Percentiles rank a stretch among this genome's conserved stretches.
These are phyloP conservation scores for Aspergillus sp. DNA, from an alignment of 2,329 filamentous ascomycete genomes.

Conservation along the genomic window DNA sequence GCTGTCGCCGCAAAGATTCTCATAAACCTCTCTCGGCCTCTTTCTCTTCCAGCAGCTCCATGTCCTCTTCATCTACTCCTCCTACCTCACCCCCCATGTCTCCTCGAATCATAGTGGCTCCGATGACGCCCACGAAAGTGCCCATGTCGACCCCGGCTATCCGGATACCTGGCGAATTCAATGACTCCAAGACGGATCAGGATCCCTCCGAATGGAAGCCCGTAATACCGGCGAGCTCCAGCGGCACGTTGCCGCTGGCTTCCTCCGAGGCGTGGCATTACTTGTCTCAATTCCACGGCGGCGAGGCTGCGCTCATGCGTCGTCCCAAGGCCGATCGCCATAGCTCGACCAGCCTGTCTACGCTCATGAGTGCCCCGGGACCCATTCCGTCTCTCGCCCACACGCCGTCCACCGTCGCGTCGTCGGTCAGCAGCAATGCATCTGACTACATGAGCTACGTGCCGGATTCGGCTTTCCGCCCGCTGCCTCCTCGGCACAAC, in stretches of 20 bases:
- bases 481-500: conserved; percentile 42
- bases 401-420: conserved; percentile 39
- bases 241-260: conserved; percentile 20
- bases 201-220: conserved; percentile 53
- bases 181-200: conserved; percentile 45
- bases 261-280: conserved; percentile 46
- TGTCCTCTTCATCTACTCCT: conserved; percentile 27
- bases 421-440: conserved; percentile 38
- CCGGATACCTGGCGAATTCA: conserved; percentile 41
- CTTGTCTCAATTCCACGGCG: conserved; percentile 44
- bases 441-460: conserved; percentile 32
- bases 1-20: conserved; percentile 49
- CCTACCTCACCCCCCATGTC: conserved; percentile 37
- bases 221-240: conserved; percentile 33
- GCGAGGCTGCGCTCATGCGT: conserved; percentile 19
- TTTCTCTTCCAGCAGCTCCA: conserved; percentile 30
- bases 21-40: conserved; percentile 46
- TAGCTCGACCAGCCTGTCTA: conserved; percentile 35
- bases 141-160: conserved; percentile 23
- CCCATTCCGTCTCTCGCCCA: conserved; percentile 34
- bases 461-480: conserved; percentile 31
- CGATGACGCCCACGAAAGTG: conserved; percentile 35
- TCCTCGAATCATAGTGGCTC: conserved; percentile 36
- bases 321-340: conserved; percentile 21
- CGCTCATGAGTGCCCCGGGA: conserved; percentile 25